Conservation (phyloP, 495 filamentous ascomycete genomes). For the Talaromyces proteolyticus region DNA sequence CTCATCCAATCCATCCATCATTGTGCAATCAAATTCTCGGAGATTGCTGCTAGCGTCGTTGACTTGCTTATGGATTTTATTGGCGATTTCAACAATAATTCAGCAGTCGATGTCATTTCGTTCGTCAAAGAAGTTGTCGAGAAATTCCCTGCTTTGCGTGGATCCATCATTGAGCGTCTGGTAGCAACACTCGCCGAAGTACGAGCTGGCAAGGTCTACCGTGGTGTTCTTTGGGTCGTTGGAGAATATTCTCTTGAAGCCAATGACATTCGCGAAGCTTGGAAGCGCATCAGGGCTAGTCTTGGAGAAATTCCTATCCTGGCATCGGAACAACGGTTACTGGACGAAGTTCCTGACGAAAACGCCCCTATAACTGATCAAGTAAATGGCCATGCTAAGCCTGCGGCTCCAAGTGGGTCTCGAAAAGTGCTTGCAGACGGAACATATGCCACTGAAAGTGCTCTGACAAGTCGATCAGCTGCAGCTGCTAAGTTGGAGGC, state of each 20-base stretch:
- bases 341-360: conserved; percentile 74
- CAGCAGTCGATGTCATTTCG: conserved; percentile 94
- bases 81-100: conserved; percentile 94
- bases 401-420: conserved; percentile 72
- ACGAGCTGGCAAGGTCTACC: conserved; percentile 93
- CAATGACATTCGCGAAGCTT: conserved; percentile 90
- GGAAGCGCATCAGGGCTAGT: conserved; percentile 92
- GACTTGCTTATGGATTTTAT: conserved; percentile 99
- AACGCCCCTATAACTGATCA: conserved; percentile 61
- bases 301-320: conserved; percentile 97
- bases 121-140: conserved; percentile 99
- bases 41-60: conserved; percentile 94
- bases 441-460: conserved; percentile 95
- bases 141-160: conserved; percentile 87
- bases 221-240: conserved; percentile 94
- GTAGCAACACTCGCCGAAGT: conserved; percentile 92
- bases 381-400: conserved; percentile 74
- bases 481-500: conserved; percentile 89
- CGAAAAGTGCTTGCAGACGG: conserved; percentile 92
- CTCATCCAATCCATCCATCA: conserved; percentile 96
- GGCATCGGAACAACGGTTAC: conserved; percentile 86
- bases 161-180: conserved; percentile 79
- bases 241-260: conserved; percentile 95
- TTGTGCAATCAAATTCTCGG: conserved; percentile 98
- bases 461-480: conserved; percentile 85